Evolutionary conservation across 169 alveolate species (phyloP).

Genomic region (Cryptosporidium parvum): DNA sequence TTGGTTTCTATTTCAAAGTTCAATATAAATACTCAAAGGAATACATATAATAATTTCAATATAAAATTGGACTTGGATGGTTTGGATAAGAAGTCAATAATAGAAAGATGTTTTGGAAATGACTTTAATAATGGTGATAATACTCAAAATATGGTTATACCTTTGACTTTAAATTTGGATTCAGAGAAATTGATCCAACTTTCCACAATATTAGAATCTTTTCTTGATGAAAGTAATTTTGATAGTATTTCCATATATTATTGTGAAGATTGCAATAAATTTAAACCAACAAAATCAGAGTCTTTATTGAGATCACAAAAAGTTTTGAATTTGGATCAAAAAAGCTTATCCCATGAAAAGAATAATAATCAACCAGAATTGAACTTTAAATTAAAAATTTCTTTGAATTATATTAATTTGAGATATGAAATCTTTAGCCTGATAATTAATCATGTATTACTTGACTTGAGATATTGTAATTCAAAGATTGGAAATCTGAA

Average conservation of each 20-base stretch:
- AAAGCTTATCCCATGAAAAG: background rate
- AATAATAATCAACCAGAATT: background rate
- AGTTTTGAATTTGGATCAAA: background rate
- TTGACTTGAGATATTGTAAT: background rate
- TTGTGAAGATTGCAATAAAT: slow-evolving; percentile 6
- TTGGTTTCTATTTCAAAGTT: slow-evolving; percentile 3
- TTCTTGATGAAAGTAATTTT: slow-evolving; percentile 7
- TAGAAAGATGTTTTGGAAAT: background rate
- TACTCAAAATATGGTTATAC: background rate
- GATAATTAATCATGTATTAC: background rate
- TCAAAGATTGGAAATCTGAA: background rate
- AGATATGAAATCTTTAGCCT: slow-evolving; percentile 46
- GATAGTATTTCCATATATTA: background rate
- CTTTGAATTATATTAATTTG: slow-evolving; percentile 10
- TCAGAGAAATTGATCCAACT: slow-evolving; percentile 3
- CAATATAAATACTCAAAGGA: background rate
- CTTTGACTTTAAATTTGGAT: slow-evolving; percentile 28
- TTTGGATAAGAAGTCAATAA: background rate
- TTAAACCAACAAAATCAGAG: background rate
- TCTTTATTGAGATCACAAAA: background rate
- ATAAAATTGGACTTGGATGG: slow-evolving; percentile 9
- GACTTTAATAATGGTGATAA: background rate
- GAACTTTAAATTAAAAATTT: background rate
- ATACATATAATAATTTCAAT: background rate
- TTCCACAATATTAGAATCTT: slow-evolving; percentile 1